Base-by-base conservation (phyloP, 2,329 filamentous ascomycete genomes). In the Stemphylium lycopersici region DNA sequence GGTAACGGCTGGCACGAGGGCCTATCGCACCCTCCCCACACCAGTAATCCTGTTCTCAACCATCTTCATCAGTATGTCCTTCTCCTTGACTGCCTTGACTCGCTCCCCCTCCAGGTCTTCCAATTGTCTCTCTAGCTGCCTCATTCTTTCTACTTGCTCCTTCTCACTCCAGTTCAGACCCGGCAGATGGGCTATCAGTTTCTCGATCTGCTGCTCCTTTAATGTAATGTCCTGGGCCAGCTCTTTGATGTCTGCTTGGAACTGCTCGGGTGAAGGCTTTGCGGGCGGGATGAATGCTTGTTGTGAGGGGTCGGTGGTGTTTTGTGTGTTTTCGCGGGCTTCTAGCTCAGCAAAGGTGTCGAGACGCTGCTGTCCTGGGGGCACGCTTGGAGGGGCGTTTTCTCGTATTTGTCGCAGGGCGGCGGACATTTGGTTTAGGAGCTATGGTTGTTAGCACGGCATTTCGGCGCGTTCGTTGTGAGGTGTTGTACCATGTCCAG, bases 161-260 rank as follows among this genome's bases (percentile, higher is more conserved):
- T 84, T 81, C 72, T 93, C 89, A 67, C 88, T 93, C 58, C 87
- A 90, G 39, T 91, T 88, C 18, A 95, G 79, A 0, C 91, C 91
- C 0, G 91, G 91, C 2, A 96, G 80, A 18, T 83, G 84, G 13
- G 87, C 88, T 53, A 93, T 90, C 42, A 95, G 78, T 39, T 85
- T 81, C 73, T 95, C 90, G 58, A 95, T 91, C 77, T 93, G 89
- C 77, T 93, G 90, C 66, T 92, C 88, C 68, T 93, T 91, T 53
- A 90, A 74, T 53, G 93, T 87, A 22, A 95, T 80, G 70, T 93
- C 90, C 58, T 85, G 84, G 33, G 90, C 89, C 48, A 95, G 80
- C 73, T 93, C 90, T 56, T 86, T 80, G 70, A 91, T 83, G 41
- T 87, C 85, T 3, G 84, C 83, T 50, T 83, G 90, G 45, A 85